A percentile compares a stretch with the other conserved stretches of the same genome.
Evolutionary conservation across 192 early-diverging fungal species (phyloP).

Genomic region (Coemansia sp.): DNA sequence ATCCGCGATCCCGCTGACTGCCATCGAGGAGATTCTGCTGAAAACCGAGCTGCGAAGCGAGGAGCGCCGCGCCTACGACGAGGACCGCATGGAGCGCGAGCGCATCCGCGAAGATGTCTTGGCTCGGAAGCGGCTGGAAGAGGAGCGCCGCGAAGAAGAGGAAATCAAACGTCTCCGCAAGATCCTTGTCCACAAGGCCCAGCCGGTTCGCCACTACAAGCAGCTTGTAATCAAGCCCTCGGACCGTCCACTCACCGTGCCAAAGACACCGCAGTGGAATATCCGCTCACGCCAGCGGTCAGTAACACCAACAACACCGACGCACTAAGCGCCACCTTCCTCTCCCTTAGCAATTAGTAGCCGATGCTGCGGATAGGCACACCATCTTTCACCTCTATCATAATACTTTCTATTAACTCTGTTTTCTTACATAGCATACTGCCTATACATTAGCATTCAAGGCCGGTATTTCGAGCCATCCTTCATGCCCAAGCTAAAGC

Average conservation of each 20-base stretch:
- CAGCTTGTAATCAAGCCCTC: constrained; percentile 59
- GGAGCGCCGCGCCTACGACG: constrained; percentile 68
- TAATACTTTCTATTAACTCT: not conserved
- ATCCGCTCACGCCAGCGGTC: constrained; percentile 34
- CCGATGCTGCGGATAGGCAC: not conserved
- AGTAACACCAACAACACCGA: constrained; percentile 15
- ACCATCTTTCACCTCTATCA: not conserved
- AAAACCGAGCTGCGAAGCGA: constrained; percentile 63
- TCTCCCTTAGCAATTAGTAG: no score
- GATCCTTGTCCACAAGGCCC: constrained; percentile 61
- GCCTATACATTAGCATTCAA: not conserved
- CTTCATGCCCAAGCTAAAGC: constrained; percentile 45
- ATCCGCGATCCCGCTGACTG: constrained; percentile 52
- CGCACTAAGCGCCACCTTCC: not conserved
- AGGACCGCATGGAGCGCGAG: constrained; percentile 54
- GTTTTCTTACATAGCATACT: not conserved
- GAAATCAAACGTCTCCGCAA: constrained; percentile 61
- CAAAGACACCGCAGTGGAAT: constrained; percentile 53
- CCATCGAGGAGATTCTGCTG: constrained; percentile 53
- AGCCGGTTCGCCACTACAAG: constrained; percentile 61
- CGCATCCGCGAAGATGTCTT: constrained; percentile 60
- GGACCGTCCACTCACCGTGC: constrained; percentile 58
- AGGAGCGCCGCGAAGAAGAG: constrained; percentile 60
- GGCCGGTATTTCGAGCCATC: constrained; percentile 32
- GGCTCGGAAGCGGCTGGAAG: constrained; percentile 52